A percentile compares a stretch with the other conserved stretches of the same genome.
These are phyloP conservation scores for Diacronema lutheri DNA, from an alignment of 78 protist species.

Conservation along the genomic window DNA sequence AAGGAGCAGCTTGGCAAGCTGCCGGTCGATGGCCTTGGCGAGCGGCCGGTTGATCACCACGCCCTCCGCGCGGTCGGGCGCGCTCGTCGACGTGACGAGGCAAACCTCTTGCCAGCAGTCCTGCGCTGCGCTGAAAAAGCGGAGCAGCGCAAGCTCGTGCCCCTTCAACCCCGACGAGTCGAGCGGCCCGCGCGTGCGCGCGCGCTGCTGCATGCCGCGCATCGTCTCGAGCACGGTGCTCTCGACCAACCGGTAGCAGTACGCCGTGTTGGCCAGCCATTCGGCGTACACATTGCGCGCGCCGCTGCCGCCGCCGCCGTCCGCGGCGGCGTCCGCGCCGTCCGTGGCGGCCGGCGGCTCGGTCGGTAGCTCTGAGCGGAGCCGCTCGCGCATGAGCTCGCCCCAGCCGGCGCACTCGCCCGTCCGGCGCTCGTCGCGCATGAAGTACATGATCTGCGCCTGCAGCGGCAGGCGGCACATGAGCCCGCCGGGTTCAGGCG, in stretches of 20 bases:
- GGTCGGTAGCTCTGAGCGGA: not conserved
- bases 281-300: not conserved
- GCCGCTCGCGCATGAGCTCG: not conserved
- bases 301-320: not conserved
- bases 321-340: no score
- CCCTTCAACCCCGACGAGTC: not conserved
- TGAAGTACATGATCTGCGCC: not conserved
- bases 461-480: not conserved
- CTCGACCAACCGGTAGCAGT: not conserved
- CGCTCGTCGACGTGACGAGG: not conserved
- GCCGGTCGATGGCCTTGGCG: not conserved
- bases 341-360: no score
- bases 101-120: slow-evolving; percentile 1
- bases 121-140: not conserved
- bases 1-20: not conserved
- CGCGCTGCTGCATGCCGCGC: not conserved
- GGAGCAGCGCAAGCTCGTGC: not conserved
- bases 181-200: not conserved
- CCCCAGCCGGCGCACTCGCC: not conserved
- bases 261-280: not conserved
- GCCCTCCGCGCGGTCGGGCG: not conserved
- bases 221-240: not conserved
- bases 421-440: not conserved
- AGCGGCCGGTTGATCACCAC: slow-evolving; percentile 10
- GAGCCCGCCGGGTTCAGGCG: not conserved